phyloP scores from a whole-genome alignment of 176 grass and related monocot genomes.

The Oryza coarctata region DNA sequence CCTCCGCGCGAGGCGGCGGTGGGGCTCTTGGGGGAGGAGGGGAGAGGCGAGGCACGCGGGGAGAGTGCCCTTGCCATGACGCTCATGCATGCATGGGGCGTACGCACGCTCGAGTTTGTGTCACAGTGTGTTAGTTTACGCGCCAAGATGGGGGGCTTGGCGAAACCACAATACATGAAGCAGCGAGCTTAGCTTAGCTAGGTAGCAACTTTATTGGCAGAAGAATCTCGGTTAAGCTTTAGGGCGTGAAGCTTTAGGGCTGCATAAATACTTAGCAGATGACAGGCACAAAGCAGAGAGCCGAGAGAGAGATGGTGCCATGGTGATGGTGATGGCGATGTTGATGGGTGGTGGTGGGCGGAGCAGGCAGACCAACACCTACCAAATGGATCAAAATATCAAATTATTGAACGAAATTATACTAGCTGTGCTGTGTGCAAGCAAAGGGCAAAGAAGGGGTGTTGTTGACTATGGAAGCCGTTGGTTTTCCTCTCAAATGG shows the following conservation, averaged over 20 bases:
- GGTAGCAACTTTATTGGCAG: conserved; percentile 32
- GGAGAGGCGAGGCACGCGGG: conserved; percentile 36
- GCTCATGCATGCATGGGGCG: not conserved
- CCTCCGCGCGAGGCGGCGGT: not conserved
- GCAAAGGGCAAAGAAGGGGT: not conserved
- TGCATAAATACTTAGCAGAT: conserved; percentile 30
- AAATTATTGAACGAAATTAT: too few relatives aligned
- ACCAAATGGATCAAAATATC: conserved; percentile 31
- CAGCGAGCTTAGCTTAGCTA: not conserved
- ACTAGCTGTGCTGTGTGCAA: not conserved
- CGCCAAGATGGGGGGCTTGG: too few relatives aligned
- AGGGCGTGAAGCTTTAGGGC: not conserved
- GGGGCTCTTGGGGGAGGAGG: not conserved
- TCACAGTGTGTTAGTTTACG: not conserved
- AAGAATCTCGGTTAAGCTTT: conserved; percentile 18
- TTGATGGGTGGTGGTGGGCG: conserved; percentile 22
- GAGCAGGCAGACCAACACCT: conserved; percentile 48
- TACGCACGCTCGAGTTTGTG: too few relatives aligned
- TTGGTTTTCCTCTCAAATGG: not conserved
- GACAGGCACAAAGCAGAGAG: not conserved
- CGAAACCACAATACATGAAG: not conserved
- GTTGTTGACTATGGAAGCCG: not conserved
- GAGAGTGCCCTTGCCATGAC: conserved; percentile 29
- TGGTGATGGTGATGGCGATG: not conserved
- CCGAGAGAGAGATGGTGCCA: not conserved